These are phyloP conservation scores for Tolypocladium sp. DNA, from an alignment of 2,329 filamentous ascomycete genomes.

Conservation along the genomic window DNA sequence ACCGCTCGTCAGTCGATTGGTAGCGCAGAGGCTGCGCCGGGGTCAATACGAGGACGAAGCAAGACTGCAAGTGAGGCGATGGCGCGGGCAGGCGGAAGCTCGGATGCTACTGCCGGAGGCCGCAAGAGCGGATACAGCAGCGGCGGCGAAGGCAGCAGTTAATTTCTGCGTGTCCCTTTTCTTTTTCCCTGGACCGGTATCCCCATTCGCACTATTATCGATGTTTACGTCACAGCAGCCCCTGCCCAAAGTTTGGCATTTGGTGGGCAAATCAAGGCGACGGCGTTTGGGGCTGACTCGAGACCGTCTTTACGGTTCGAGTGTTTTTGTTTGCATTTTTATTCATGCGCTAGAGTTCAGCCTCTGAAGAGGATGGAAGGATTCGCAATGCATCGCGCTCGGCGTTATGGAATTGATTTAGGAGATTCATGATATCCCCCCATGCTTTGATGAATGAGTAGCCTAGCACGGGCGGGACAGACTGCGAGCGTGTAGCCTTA, in stretches of 20 bases:
- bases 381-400: neutral
- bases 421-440: neutral
- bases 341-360: neutral
- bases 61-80: slow-evolving; percentile 20
- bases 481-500: neutral
- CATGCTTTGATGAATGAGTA: neutral
- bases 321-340: neutral
- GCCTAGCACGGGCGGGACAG: neutral
- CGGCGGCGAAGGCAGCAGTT: slow-evolving; percentile 20
- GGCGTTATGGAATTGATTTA: neutral
- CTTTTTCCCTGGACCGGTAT: neutral
- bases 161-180: neutral
- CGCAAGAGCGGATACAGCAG: slow-evolving; percentile 28
- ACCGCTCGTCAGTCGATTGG: slow-evolving; percentile 12
- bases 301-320: neutral
- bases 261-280: neutral
- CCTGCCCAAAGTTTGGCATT: neutral
- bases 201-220: neutral
- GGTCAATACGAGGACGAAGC: slow-evolving; percentile 18
- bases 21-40: slow-evolving; percentile 23
- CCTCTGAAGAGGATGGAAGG: neutral
- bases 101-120: slow-evolving; percentile 30
- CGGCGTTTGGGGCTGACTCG: neutral
- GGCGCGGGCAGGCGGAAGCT: slow-evolving; percentile 21
- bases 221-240: neutral